Percentiles rank a stretch among this genome's conserved stretches.
phyloP scores from a whole-genome alignment of 306 rosid species.

The Ormosia semicastrata region DNA sequence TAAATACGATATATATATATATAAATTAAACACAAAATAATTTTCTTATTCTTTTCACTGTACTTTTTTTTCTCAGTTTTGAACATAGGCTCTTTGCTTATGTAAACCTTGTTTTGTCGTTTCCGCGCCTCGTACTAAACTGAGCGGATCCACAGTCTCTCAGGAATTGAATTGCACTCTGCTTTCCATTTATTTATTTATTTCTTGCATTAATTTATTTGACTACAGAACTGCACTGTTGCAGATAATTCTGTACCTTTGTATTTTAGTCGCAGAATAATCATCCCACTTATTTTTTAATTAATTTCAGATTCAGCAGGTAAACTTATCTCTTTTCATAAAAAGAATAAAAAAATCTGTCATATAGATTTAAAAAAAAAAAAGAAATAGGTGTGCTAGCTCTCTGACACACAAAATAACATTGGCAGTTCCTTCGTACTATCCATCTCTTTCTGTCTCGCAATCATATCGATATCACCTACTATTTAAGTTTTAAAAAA shows the following conservation, averaged over 20 bases:
- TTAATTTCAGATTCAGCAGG: neutral
- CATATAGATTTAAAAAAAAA: neutral
- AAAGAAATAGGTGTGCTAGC: neutral
- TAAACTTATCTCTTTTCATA: neutral
- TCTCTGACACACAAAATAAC: neutral
- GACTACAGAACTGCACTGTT: neutral
- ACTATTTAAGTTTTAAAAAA: neutral
- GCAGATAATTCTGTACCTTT: neutral
- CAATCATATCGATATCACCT: neutral
- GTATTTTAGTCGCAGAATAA: neutral
- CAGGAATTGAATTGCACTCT: neutral
- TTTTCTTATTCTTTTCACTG: neutral
- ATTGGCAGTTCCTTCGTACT: neutral
- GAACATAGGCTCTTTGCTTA: neutral
- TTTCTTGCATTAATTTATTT: neutral
- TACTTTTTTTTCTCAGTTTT: neutral
- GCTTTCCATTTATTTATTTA: neutral
- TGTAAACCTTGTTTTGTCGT: slow-evolving; percentile 34
- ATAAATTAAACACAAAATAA: too few species aligned
- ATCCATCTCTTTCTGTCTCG: neutral
- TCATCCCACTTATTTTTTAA: neutral
- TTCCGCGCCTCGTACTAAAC: slow-evolving; percentile 28
- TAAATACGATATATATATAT: too few species aligned
- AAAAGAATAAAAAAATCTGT: neutral
- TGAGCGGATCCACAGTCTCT: neutral